A percentile compares a stretch with the other conserved stretches of the same genome.
Conservation (phyloP, 2,329 filamentous ascomycete genomes). For the Zasmidium cellare region DNA sequence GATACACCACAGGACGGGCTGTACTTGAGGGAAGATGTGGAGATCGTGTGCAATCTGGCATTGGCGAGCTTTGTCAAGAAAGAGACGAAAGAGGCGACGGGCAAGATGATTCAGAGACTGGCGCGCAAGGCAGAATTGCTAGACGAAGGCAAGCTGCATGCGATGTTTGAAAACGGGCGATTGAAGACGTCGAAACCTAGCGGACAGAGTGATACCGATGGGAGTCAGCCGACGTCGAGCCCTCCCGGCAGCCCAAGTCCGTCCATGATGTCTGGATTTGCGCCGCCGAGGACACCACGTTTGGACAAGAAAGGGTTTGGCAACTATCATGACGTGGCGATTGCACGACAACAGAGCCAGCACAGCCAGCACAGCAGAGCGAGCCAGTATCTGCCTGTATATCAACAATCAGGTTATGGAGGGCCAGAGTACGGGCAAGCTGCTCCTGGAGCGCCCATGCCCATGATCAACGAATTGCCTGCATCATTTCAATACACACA, state of each 20-base stretch:
- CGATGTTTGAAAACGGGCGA: constrained; percentile 66
- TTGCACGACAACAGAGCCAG: constrained; percentile 19
- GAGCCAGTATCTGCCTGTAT: constrained; percentile 26
- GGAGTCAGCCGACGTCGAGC: constrained; percentile 4
- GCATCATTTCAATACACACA: constrained; percentile 39
- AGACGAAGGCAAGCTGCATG: constrained; percentile 64
- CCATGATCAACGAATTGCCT: constrained; percentile 42
- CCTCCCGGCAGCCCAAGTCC: constrained; percentile 22
- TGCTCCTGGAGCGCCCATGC: constrained; percentile 26
- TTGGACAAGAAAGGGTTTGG: constrained; percentile 30
- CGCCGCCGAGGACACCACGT: constrained; percentile 10
- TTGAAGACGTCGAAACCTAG: constrained; percentile 60
- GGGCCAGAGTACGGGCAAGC: constrained; percentile 24
- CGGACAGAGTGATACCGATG: constrained; percentile 29
- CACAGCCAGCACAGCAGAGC: constrained; percentile 5
- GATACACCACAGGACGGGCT: constrained; percentile 65
- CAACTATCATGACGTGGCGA: constrained; percentile 30
- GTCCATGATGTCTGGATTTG: constrained; percentile 12
- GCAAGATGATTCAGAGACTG: constrained; percentile 67
- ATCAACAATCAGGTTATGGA: constrained; percentile 29
- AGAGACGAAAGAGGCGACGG: constrained; percentile 65
- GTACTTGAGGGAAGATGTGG: constrained; percentile 69
- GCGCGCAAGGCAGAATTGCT: constrained; percentile 68
- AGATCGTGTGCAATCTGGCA: constrained; percentile 68
- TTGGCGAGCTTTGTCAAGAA: constrained; percentile 63